phyloP scores from a whole-genome alignment of 306 rosid species.

The Trichosanthes cucumerina region DNA sequence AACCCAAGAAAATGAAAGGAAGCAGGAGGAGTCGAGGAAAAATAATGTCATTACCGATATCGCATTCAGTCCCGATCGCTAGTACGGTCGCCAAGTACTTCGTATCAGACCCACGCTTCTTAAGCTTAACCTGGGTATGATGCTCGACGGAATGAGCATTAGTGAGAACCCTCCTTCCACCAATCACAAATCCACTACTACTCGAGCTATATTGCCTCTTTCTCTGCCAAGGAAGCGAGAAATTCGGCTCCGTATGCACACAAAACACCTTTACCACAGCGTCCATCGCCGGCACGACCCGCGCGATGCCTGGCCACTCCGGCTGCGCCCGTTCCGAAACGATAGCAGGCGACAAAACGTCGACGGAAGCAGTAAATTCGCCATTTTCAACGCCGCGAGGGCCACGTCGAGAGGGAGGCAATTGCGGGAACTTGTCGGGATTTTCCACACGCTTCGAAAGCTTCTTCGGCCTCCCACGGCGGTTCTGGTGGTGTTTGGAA shows the following conservation, averaged over 20 bases:
- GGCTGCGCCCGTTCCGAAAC: slow-evolving; percentile 19
- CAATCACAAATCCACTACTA: slow-evolving; percentile 85
- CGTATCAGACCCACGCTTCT: slow-evolving; percentile 93
- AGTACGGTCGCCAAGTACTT: slow-evolving; percentile 90
- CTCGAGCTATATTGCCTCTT: slow-evolving; percentile 84
- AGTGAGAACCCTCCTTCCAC: slow-evolving; percentile 73
- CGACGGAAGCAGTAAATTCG: slow-evolving; percentile 23
- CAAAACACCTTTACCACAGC: slow-evolving; percentile 92
- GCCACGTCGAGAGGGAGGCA: slow-evolving; percentile 29
- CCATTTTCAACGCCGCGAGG: slow-evolving; percentile 23
- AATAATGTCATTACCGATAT: slow-evolving; percentile 34
- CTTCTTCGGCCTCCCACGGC: slow-evolving; percentile 69
- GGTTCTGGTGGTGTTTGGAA: slow-evolving; percentile 18
- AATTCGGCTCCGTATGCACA: slow-evolving; percentile 87
- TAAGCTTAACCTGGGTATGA: slow-evolving; percentile 84
- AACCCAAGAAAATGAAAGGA: neutral
- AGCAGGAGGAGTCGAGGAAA: neutral
- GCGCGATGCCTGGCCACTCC: slow-evolving; percentile 31
- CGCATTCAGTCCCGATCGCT: slow-evolving; percentile 97
- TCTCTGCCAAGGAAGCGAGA: slow-evolving; percentile 97
- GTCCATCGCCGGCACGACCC: slow-evolving; percentile 71
- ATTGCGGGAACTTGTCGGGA: slow-evolving; percentile 18
- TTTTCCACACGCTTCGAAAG: slow-evolving; percentile 30
- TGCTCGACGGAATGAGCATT: slow-evolving; percentile 97
- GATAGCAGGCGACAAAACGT: slow-evolving; percentile 12